Base-by-base conservation (phyloP, 305 asterid genomes). In the Fraxinus paxiana region DNA sequence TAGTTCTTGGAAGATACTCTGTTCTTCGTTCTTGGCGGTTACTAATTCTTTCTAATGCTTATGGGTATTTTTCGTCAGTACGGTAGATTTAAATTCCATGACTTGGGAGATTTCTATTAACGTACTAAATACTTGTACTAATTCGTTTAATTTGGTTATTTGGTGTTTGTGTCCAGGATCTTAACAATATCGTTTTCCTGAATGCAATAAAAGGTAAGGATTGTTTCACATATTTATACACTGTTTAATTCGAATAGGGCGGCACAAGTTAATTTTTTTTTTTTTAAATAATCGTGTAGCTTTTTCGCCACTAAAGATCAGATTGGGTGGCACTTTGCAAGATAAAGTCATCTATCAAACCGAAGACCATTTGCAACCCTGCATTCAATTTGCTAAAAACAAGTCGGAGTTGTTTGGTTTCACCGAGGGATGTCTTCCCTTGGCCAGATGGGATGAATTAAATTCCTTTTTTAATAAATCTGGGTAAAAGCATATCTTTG, bases 251-350 rank as follows among this genome's bases (percentile, higher is more conserved):
- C 8, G 8, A 5, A 76, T 67, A 0, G 5, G 24, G 33, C 22
- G n/a, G 48, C 71, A 26, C 10, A 48, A 30, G 10, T 46, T 71
- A 24, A 33, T 18, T 59, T 61, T n/a, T n/a, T 22, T 51, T 1
- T 18, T 22, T 2, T 20, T 59, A 51, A 46, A 24, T 15, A 79
- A 34, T 15, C 10, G 2, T 86, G 86, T 87, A 92, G 97, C 93
- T 0, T 90, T 92, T 85, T 87, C 93, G 13, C 91, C 90, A 2
- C 76, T 92, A 82, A 92, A 84, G 88, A 86, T 92, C 48, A 90
- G 94, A 83, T n/a, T 92, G 6, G 97, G 94, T 0, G 94, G 97
- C 54, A 88, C 86, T 77, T 78, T 92, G 87, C 92, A 92, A 86
- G 97, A 92, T 75, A 87, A 84, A 77, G 87, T 89, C 73, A 83